A percentile compares a stretch with the other conserved stretches of the same genome.
Conservation (phyloP, 108 stramenopile species). For the Cylindrotheca closterium region DNA sequence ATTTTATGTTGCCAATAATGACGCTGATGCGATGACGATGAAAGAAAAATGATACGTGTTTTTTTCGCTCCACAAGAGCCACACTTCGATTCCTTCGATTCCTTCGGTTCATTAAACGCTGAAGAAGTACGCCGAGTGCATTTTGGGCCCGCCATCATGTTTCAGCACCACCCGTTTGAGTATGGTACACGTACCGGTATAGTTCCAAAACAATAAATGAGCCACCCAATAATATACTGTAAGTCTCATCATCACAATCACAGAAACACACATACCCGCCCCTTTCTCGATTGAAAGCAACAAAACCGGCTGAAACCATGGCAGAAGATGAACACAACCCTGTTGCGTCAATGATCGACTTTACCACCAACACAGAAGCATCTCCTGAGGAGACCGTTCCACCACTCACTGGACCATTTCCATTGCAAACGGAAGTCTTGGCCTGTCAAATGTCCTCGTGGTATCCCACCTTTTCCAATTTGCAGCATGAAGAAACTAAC, state of each 20-base stretch:
- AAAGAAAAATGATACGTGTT: background rate
- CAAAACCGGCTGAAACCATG: background rate
- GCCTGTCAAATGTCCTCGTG: conserved; percentile 42
- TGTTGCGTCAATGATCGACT: background rate
- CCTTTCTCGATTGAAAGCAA: too few relatives aligned
- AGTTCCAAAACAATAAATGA: background rate
- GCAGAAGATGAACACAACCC: background rate
- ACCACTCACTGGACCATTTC: conserved; percentile 8
- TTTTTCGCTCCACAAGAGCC: too few relatives aligned
- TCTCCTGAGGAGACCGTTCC: background rate
- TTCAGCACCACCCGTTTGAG: too few relatives aligned
- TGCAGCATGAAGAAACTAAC: background rate
- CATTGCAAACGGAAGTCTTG: conserved; percentile 17
- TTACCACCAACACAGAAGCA: background rate
- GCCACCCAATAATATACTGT: background rate
- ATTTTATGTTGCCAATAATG: background rate
- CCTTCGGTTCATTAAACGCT: too few relatives aligned
- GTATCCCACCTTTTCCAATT: conserved; percentile 41
- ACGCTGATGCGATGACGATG: background rate
- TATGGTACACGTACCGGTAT: too few relatives aligned
- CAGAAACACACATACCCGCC: background rate
- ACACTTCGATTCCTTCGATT: too few relatives aligned
- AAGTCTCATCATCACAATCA: background rate
- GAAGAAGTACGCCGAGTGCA: too few relatives aligned
- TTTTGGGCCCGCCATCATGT: too few relatives aligned